Evolutionary conservation across 176 grass and related monocot species (phyloP).

Genomic region (Musa beccarii): DNA sequence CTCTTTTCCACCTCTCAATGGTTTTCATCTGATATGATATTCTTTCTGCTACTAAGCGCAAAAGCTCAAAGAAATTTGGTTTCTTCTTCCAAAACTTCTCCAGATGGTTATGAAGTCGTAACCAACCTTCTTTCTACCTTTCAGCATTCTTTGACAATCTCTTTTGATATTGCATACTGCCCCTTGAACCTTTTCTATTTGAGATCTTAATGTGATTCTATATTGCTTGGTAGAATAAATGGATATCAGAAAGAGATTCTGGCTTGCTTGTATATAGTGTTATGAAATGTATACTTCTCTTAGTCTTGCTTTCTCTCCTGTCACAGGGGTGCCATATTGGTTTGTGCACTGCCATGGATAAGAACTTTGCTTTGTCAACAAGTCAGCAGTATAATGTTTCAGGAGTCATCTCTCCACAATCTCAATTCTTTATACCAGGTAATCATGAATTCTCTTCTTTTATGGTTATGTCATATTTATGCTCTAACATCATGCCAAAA

Average conservation of each 20-base stretch:
- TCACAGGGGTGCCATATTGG: conserved; percentile 48
- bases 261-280: too few species aligned
- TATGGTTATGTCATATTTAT: too few species aligned
- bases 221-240: not conserved
- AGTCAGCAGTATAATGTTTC: conserved; percentile 68
- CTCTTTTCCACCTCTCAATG: too few species aligned
- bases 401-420: conserved; percentile 55
- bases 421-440: conserved; percentile 94
- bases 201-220: not conserved
- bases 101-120: too few species aligned
- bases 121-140: too few species aligned
- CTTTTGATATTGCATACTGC: not conserved
- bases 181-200: too few species aligned
- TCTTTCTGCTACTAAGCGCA: not conserved
- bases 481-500: too few species aligned
- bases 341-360: conserved; percentile 71
- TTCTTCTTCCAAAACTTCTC: too few species aligned
- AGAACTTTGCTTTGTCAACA: conserved; percentile 63
- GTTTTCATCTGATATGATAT: too few species aligned
- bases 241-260: too few species aligned
- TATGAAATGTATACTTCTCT: conserved; percentile 4
- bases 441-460: not conserved
- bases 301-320: conserved; percentile 9
- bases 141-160: not conserved
- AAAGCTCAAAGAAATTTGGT: too few species aligned